Evolutionary conservation across 306 rosid species (phyloP).

Genomic region (Dryas drummondii): DNA sequence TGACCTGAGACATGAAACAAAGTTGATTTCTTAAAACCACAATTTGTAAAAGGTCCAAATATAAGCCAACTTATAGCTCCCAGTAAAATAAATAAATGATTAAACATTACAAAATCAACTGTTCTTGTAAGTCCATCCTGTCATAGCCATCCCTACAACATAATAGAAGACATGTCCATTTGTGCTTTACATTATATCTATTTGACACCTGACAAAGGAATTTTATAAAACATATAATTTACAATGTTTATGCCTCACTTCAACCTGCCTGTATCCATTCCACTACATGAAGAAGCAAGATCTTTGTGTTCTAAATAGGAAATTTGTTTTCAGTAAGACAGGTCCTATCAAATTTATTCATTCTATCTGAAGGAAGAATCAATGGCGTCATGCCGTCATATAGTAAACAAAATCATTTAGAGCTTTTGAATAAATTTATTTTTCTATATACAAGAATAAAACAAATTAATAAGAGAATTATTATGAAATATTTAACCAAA

Average conservation of each 20-base stretch:
- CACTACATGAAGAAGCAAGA: not conserved
- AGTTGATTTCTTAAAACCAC: not conserved
- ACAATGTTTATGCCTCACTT: no score
- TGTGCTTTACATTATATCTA: not conserved
- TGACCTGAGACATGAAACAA: constrained; percentile 57
- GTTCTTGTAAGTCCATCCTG: not conserved
- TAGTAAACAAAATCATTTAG: not conserved
- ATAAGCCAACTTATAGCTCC: not conserved
- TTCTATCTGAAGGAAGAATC: not conserved
- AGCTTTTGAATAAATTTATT: not conserved
- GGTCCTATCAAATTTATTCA: not conserved
- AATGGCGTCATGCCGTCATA: not conserved
- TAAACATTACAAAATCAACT: not conserved
- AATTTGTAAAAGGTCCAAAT: not conserved
- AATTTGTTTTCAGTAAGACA: not conserved
- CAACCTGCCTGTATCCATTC: no score
- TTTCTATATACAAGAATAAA: not conserved
- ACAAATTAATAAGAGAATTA: not conserved
- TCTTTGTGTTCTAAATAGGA: not conserved
- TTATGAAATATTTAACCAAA: not conserved
- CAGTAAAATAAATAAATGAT: not conserved
- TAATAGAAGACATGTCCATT: not conserved
- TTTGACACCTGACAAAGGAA: not conserved
- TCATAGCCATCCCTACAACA: not conserved
- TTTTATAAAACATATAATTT: not conserved